A percentile compares a stretch with the other conserved stretches of the same genome.
These are phyloP conservation scores for Clarkia xantiana DNA, from an alignment of 345 rosid species.

Conservation along the genomic window DNA sequence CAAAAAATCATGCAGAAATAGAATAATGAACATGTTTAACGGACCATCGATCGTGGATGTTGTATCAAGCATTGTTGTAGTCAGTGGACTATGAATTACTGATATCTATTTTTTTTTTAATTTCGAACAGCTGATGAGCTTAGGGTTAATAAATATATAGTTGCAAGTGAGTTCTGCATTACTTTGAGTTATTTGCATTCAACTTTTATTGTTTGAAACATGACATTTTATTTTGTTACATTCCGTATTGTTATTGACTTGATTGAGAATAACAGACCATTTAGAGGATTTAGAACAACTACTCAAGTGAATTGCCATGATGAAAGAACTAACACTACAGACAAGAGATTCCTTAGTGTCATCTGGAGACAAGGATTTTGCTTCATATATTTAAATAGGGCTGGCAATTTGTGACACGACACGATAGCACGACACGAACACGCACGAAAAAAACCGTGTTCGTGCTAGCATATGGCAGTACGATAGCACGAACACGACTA, in stretches of 20 bases:
- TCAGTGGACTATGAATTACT: too few relatives aligned
- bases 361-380: slow-evolving; percentile 92
- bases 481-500: too few relatives aligned
- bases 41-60: too few relatives aligned
- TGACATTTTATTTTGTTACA: neutral
- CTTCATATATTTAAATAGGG: too few relatives aligned
- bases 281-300: slow-evolving; percentile 84
- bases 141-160: slow-evolving; percentile 34
- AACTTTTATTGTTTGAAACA: too few relatives aligned
- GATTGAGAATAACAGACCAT: slow-evolving; percentile 28
- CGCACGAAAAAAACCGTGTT: too few relatives aligned
- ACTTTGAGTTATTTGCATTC: neutral
- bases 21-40: too few relatives aligned
- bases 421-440: too few relatives aligned
- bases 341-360: slow-evolving; percentile 85
- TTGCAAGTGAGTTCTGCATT: slow-evolving; percentile 31
- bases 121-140: slow-evolving; percentile 74
- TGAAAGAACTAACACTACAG: slow-evolving; percentile 85
- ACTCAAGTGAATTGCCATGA: slow-evolving; percentile 85
- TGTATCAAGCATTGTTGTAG: too few relatives aligned
- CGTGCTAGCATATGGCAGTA: too few relatives aligned
- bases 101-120: neutral
- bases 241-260: slow-evolving; percentile 6
- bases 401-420: too few relatives aligned
- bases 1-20: too few relatives aligned